These are phyloP conservation scores for Colletotrichum noveboracense DNA, from an alignment of 2,329 filamentous ascomycete species.

Conservation along the genomic window DNA sequence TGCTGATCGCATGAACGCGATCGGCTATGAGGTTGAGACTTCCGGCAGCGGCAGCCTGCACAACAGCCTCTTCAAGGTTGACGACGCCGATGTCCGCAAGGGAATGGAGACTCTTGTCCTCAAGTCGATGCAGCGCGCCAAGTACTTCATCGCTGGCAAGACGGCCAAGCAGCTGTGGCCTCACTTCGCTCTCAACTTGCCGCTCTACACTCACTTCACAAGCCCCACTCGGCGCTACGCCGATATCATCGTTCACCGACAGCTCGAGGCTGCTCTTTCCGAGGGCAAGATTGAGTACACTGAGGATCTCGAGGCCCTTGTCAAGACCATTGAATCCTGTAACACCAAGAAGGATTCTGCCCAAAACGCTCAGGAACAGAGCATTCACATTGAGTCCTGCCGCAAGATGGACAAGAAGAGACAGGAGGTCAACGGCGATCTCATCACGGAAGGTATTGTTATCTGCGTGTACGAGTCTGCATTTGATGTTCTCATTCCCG, in stretches of 20 bases:
- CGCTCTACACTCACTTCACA: conserved; percentile 96
- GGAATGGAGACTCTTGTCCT: conserved; percentile 96
- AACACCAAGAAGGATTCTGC: conserved; percentile 99
- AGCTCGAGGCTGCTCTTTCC: conserved; percentile 86
- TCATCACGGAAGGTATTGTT: conserved; percentile 95
- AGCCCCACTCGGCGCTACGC: conserved; percentile 94
- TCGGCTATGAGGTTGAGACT: conserved; percentile 89
- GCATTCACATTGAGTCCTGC: conserved; percentile 97
- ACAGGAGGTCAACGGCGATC: conserved; percentile 84
- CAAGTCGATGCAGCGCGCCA: conserved; percentile 95
- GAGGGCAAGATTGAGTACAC: conserved; percentile 82
- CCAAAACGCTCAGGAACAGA: conserved; percentile 97
- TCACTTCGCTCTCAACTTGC: conserved; percentile 92
- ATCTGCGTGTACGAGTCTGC: conserved; percentile 98
- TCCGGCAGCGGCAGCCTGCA: conserved; percentile 90
- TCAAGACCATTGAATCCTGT: conserved; percentile 92
- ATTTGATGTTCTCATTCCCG: conserved; percentile 96
- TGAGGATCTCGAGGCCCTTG: conserved; percentile 86
- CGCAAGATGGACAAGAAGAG: conserved; percentile 93
- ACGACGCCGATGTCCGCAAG: conserved; percentile 88
- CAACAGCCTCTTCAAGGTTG: conserved; percentile 92
- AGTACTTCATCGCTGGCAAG: conserved; percentile 90
- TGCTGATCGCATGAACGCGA: conserved; percentile 87
- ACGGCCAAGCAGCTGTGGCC: conserved; percentile 77
- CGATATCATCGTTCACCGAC: conserved; percentile 93